Evolutionary conservation across 768 basidiomycete species (phyloP), one percentile per base, ranked within the genome.

Genomic region (Suillus weaverae): DNA sequence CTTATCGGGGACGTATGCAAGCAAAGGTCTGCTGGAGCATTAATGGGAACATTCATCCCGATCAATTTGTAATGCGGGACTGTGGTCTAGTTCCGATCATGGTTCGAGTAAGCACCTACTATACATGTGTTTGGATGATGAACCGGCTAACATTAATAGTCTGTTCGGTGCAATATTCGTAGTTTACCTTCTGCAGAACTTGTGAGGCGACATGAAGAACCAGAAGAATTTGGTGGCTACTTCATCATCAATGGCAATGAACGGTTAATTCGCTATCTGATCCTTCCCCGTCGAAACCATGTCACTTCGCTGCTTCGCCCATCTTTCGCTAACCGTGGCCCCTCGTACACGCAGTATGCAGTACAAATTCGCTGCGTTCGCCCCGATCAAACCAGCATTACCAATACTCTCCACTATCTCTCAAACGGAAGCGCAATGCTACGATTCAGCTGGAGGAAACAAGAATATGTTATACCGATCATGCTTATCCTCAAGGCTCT

Each of bases 231-330:
- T 72, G 97, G 97, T 61, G 97, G 97, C 35, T 99, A 99, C 79
- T 99, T 99, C 74, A 86, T 99, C 73, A 89, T 99, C 77, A 99
- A 99, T 76, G 97, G 97, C 67, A 99, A 98, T 78, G 97, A 99
- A 79, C 94, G 95, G 79, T 87, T 99, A 67, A 96, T 99, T 70
- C 94, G 97, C 67, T 98, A 95, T 79, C 89, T 99, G 74, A 95
- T 99, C 72, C 85, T 99, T 44, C 97, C 96, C 14, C 90, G 97
- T 33, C 86, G 97, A 61, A 95, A 99, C 74, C 95, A 99, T 80
- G 95, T 94, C 71, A 93, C 96, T 68, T 90, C 95, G 57, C 88
- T 99, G 70, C 81, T 91, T 70, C 94, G 97, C 57, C 91, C 94
- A 26, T 90, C 94, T 13, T 99, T 99, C 76, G 77, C 86, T 61